Base-by-base conservation (phyloP, 352 stramenopile genomes). In the Globisporangium solare region DNA sequence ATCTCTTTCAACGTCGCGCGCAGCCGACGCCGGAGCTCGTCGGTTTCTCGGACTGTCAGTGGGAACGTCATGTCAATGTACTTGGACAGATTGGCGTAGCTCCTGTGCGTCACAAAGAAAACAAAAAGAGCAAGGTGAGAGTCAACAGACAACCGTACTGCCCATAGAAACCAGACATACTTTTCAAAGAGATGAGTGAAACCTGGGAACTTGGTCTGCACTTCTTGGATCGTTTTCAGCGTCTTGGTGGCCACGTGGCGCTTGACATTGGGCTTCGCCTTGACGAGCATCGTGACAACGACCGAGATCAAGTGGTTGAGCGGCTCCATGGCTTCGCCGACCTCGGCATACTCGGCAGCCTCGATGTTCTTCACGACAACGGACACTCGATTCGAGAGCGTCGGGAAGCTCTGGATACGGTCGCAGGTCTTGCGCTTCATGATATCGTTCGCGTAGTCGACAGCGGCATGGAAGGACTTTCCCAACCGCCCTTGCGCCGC, bases 11-110 rank as follows among this genome's bases (percentile, higher is more conserved):
- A 17, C 39, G 56, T 35, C 15, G 24, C 47, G 13, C 49, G 49
- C 20, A 63, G 35, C 31, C 51, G 57, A 21, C 51, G 48, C 32
- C 51, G 56, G 41, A 63, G 57, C 41, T 63, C 57, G 6, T 63
- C 49, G 15, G 48, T 63, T 49, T 57, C 51, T 24, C 56, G 56
- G 12, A 18, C 35, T 12, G 57, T 42, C 48, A 63, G 21, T 17
- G 49, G 57, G 51, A 57, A 58, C 27, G 56, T 56, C 50, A 46
- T 10, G 24, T 56, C 56, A 37, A 63, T 63, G 32, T 63, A 63
- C 32, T 63, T 63, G 40, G 22, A 56, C 49, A 63, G 31, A 46
- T 40, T 57, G 0, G 40, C 43, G 14, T 53, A 40, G 50, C 50
- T 63, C 49, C 56, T 63, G 50, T 18, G 54, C 54, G 57, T 32